phyloP scores from a whole-genome alignment of 2,329 filamentous ascomycete genomes.

The Pestalotiopsis sp. region DNA sequence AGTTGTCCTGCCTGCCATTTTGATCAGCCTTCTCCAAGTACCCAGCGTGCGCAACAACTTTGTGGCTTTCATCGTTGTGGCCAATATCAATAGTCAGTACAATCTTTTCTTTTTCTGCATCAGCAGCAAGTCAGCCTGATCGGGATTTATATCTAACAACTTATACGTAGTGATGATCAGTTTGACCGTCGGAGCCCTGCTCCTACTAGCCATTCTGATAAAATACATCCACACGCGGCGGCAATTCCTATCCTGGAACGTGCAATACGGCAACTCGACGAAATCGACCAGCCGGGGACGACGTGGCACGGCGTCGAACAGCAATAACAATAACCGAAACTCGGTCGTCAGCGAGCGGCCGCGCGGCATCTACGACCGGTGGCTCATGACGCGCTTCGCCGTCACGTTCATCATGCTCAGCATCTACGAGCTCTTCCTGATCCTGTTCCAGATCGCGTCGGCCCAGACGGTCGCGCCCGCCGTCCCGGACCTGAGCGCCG shows the following conservation, averaged over 20 bases:
- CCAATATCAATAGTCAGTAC: slow-evolving; percentile 37
- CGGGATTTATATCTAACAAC: neutral
- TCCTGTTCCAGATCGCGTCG: slow-evolving; percentile 33
- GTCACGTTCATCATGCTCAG: slow-evolving; percentile 39
- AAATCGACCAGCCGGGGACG: slow-evolving; percentile 19
- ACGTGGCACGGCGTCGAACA: neutral
- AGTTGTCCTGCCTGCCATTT: slow-evolving; percentile 36
- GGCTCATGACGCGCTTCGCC: slow-evolving; percentile 39
- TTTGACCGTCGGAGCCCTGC: slow-evolving; percentile 32
- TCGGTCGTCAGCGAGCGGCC: neutral
- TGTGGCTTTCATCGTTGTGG: slow-evolving; percentile 35
- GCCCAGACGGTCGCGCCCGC: slow-evolving; percentile 24
- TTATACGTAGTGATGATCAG: slow-evolving; percentile 35
- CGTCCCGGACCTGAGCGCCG: slow-evolving; percentile 30
- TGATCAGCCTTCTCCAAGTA: slow-evolving; percentile 35
- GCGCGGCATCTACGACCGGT: slow-evolving; percentile 38
- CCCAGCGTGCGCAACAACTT: slow-evolving; percentile 28
- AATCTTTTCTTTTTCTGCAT: neutral
- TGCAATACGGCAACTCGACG: slow-evolving; percentile 27
- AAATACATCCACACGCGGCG: slow-evolving; percentile 42
- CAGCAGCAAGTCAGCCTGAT: neutral
- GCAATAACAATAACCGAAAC: neutral
- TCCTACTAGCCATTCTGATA: slow-evolving; percentile 37
- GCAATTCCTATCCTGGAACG: slow-evolving; percentile 29
- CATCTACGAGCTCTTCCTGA: slow-evolving; percentile 35